Evolutionary conservation across 257 asterid species (phyloP).

Genomic region (Asclepias syriaca): DNA sequence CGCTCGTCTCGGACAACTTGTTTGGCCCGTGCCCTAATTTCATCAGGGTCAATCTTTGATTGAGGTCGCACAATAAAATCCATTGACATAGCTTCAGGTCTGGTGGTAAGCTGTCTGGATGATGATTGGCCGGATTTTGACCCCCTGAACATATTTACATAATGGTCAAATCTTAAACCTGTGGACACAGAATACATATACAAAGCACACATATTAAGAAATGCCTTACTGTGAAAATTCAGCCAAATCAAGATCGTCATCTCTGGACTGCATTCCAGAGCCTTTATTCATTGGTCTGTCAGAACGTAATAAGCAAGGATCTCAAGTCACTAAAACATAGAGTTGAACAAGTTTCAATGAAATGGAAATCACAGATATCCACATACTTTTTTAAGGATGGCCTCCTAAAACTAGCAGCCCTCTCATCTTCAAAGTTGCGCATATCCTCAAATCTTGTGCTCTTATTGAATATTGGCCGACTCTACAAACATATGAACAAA

Average conservation of each 20-base stretch:
- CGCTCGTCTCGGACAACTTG: conserved; percentile 69
- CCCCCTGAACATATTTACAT: conserved; percentile 43
- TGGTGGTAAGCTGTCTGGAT: conserved; percentile 51
- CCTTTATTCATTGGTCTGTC: conserved; percentile 57
- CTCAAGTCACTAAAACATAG: neutral
- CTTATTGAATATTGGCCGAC: conserved; percentile 92
- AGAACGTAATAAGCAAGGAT: conserved; percentile 16
- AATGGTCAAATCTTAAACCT: conserved; percentile 18
- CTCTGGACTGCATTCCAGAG: conserved; percentile 64
- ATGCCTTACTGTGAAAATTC: conserved; percentile 40
- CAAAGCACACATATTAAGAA: neutral
- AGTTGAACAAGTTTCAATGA: no score
- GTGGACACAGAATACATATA: neutral
- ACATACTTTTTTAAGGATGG: conserved; percentile 56
- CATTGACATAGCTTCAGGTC: conserved; percentile 81
- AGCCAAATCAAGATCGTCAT: conserved; percentile 79
- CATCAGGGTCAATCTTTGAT: conserved; percentile 90
- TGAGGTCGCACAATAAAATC: conserved; percentile 92
- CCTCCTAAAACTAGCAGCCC: conserved; percentile 51
- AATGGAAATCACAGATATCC: neutral
- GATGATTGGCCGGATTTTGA: conserved; percentile 69
- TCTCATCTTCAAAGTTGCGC: conserved; percentile 76
- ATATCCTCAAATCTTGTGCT: conserved; percentile 97
- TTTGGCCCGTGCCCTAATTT: conserved; percentile 69
- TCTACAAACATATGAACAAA: conserved; percentile 38